These are phyloP conservation scores for Pseudocercospora musae DNA, from an alignment of 2,329 filamentous ascomycete species.

Conservation along the genomic window DNA sequence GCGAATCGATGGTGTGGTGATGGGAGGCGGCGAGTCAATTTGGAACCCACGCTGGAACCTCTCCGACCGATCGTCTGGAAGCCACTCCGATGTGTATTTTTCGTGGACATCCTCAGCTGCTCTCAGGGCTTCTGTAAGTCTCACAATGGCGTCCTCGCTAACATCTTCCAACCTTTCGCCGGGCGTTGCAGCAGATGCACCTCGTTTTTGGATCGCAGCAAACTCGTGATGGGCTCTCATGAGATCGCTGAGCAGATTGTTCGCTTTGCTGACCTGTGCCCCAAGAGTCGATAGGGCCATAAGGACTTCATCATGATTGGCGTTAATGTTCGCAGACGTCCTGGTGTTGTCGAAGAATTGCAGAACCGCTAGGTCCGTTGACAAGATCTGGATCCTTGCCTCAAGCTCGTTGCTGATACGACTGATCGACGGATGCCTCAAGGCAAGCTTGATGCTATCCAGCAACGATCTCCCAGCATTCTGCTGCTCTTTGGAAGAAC, in stretches of 20 bases:
- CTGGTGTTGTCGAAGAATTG: conserved; percentile 23
- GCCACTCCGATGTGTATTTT: conserved; percentile 18
- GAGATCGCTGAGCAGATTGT: conserved; percentile 6
- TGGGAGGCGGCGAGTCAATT: not conserved
- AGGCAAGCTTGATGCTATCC: conserved; percentile 15
- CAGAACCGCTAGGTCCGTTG: conserved; percentile 19
- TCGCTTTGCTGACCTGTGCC: conserved; percentile 9
- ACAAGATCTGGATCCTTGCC: conserved; percentile 21
- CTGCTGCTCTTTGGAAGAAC: conserved; percentile 1
- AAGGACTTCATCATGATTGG: conserved; percentile 16
- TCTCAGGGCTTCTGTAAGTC: conserved; percentile 13
- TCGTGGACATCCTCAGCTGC: conserved; percentile 22
- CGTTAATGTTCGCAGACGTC: conserved; percentile 8
- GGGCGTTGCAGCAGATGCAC: not conserved
- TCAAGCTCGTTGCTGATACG: conserved; percentile 24
- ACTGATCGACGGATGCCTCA: conserved; percentile 14
- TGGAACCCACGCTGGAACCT: conserved; percentile 5
- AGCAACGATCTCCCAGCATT: conserved; percentile 2
- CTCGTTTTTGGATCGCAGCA: not conserved
- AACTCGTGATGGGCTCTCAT: not conserved
- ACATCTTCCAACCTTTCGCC: not conserved
- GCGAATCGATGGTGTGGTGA: conserved; percentile 3
- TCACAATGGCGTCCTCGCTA: conserved; percentile 14
- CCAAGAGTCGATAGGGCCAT: conserved; percentile 8
- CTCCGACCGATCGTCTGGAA: conserved; percentile 18